Evolutionary conservation across 495 filamentous ascomycete genomes (phyloP).

Genomic region (Aspergillus hancockii): DNA sequence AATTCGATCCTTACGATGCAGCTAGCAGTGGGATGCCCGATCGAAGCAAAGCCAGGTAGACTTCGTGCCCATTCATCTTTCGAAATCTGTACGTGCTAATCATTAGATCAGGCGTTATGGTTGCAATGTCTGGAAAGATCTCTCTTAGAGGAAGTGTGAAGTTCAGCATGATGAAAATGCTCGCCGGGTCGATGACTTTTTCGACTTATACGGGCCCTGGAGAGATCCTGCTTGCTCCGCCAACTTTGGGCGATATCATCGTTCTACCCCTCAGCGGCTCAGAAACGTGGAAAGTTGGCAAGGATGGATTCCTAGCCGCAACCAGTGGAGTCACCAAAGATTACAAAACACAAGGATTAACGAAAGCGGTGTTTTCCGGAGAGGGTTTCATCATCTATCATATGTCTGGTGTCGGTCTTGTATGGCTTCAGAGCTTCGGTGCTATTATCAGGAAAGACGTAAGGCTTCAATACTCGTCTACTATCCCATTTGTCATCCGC

Average conservation of each 20-base stretch:
- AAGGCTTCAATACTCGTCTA: no score
- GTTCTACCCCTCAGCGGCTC: slow-evolving; percentile 68
- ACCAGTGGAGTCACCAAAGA: slow-evolving; percentile 81
- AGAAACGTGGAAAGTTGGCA: slow-evolving; percentile 76
- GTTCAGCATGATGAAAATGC: slow-evolving; percentile 81
- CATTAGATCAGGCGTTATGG: slow-evolving; percentile 67
- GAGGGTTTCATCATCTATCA: slow-evolving; percentile 93
- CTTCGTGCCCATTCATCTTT: slow-evolving; percentile 6
- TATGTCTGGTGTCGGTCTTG: slow-evolving; percentile 72
- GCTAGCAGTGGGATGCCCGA: slow-evolving; percentile 82
- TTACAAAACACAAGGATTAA: slow-evolving; percentile 82
- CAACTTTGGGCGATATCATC: slow-evolving; percentile 82
- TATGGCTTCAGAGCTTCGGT: slow-evolving; percentile 91
- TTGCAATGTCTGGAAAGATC: slow-evolving; percentile 89
- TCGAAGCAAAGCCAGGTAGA: slow-evolving; percentile 79
- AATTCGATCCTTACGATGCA: slow-evolving; percentile 90
- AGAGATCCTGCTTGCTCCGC: slow-evolving; percentile 81
- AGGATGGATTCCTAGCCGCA: slow-evolving; percentile 74
- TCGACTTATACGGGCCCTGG: slow-evolving; percentile 90
- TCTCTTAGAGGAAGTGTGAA: slow-evolving; percentile 77
- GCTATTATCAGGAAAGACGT: slow-evolving; percentile 96
- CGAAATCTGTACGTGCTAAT: not conserved
- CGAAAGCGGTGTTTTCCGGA: slow-evolving; percentile 90
- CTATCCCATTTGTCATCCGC: no score
- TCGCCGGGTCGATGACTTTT: slow-evolving; percentile 74